Percentiles rank a stretch among this genome's conserved stretches.
Evolutionary conservation across 2,329 filamentous ascomycete species (phyloP).

Genomic region (Curvularia lunata): DNA sequence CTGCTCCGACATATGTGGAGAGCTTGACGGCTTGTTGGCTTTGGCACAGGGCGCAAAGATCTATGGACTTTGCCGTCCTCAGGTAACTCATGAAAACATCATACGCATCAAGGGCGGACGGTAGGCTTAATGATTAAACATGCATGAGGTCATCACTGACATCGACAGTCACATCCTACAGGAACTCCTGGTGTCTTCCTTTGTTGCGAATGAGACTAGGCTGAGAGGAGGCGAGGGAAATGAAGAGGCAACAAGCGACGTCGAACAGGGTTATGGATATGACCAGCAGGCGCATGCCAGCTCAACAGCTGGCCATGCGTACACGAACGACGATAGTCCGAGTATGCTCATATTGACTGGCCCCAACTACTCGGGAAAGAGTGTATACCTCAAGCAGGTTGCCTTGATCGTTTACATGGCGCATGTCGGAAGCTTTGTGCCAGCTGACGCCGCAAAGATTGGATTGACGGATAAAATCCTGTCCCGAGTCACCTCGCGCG

Average conservation of each 20-base stretch:
- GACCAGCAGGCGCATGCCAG: slow-evolving; percentile 3
- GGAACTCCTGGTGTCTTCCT: slow-evolving; percentile 79
- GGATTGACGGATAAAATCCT: slow-evolving; percentile 93
- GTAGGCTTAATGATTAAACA: slow-evolving; percentile 41
- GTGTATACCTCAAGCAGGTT: slow-evolving; percentile 91
- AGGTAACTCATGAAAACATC: slow-evolving; percentile 71
- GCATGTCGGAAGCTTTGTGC: slow-evolving; percentile 88
- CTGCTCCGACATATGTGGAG: slow-evolving; percentile 82
- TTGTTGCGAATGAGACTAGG: slow-evolving; percentile 81
- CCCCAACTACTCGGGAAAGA: slow-evolving; percentile 96
- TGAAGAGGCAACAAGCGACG: slow-evolving; percentile 5
- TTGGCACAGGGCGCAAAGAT: slow-evolving; percentile 77
- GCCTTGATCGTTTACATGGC: slow-evolving; percentile 91
- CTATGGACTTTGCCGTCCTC: slow-evolving; percentile 74
- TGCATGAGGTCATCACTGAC: neutral
- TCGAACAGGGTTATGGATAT: neutral
- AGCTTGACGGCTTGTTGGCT: slow-evolving; percentile 84
- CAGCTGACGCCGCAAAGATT: slow-evolving; percentile 75
- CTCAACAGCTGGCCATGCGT: slow-evolving; percentile 9
- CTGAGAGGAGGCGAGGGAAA: slow-evolving; percentile 64
- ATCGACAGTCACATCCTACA: slow-evolving; percentile 74
- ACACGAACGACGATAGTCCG: slow-evolving; percentile 50
- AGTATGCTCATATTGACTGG: slow-evolving; percentile 85
- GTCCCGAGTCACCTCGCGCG: slow-evolving; percentile 79
- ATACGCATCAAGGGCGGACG: slow-evolving; percentile 79